These are phyloP conservation scores for Penicillium lividum DNA, from an alignment of 495 filamentous ascomycete genomes.

Conservation along the genomic window DNA sequence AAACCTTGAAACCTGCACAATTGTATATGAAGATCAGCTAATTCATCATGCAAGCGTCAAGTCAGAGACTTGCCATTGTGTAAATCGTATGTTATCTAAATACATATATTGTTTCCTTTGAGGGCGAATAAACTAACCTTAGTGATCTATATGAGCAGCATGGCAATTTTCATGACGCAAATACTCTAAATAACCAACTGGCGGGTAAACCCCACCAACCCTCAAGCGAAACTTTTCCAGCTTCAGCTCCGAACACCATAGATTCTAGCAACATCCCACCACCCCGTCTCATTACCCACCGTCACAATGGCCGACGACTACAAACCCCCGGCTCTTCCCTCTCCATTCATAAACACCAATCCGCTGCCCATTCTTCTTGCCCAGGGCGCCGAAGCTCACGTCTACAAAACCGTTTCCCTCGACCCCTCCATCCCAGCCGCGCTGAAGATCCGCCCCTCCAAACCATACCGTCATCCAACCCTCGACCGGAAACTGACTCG, in stretches of 20 bases:
- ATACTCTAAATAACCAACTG: background rate
- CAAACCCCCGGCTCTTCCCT: conserved; percentile 57
- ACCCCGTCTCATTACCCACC: background rate
- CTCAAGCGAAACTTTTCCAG: conserved; percentile 2
- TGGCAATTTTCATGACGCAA: too few species aligned
- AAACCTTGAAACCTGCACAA: too few species aligned
- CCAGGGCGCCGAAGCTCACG: conserved; percentile 93
- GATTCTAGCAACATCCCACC: background rate
- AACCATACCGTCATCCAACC: conserved; percentile 87
- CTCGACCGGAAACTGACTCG: conserved; percentile 88
- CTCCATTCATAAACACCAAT: conserved; percentile 61
- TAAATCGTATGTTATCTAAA: too few species aligned
- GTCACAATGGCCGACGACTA: conserved; percentile 20
- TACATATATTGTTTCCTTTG: background rate
- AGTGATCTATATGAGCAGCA: too few species aligned
- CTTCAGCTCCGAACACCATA: background rate
- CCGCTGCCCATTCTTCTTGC: conserved; percentile 64
- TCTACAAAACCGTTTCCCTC: conserved; percentile 87
- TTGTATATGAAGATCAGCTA: too few species aligned
- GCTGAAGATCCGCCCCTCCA: conserved; percentile 90
- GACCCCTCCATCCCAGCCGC: conserved; percentile 66
- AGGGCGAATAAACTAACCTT: background rate
- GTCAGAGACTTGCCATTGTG: too few species aligned
- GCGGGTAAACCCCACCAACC: background rate
- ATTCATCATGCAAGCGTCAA: too few species aligned